phyloP scores from a whole-genome alignment of 2,329 filamentous ascomycete species.

The Hypoxylon sp. region DNA sequence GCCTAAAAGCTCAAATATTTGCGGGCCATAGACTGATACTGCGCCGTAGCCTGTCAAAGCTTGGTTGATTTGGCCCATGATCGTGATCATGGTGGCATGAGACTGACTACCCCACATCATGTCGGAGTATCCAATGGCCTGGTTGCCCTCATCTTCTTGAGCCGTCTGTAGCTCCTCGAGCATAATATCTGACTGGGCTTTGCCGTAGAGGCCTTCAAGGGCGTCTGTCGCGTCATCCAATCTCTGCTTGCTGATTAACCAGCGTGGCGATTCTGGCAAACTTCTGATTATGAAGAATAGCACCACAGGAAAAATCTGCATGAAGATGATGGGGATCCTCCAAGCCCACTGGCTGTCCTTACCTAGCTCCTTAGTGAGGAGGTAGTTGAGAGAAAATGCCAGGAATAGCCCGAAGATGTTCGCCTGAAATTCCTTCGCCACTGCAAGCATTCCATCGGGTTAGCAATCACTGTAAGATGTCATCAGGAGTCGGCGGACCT shows the following conservation, averaged over 20 bases:
- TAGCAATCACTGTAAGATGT: neutral
- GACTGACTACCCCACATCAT: constrained; percentile 72
- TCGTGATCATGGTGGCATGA: constrained; percentile 71
- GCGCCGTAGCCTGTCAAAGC: constrained; percentile 71
- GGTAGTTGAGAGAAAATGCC: constrained; percentile 73
- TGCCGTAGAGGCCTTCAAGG: constrained; percentile 65
- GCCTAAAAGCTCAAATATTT: constrained; percentile 74
- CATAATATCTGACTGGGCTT: constrained; percentile 63
- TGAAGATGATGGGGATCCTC: constrained; percentile 72
- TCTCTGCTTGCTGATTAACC: constrained; percentile 67
- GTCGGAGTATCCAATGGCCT: constrained; percentile 66
- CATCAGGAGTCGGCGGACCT: neutral
- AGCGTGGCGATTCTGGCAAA: constrained; percentile 71
- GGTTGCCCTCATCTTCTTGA: constrained; percentile 64
- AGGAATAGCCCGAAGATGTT: constrained; percentile 75
- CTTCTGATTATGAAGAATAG: constrained; percentile 67
- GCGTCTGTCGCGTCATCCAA: constrained; percentile 66
- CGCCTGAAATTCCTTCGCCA: constrained; percentile 75
- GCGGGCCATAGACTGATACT: constrained; percentile 73
- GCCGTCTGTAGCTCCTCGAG: constrained; percentile 66
- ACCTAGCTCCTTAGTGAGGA: constrained; percentile 66
- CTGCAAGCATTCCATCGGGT: constrained; percentile 5
- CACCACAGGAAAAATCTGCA: constrained; percentile 71
- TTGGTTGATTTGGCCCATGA: constrained; percentile 76
- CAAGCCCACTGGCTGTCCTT: constrained; percentile 73